A percentile compares a stretch with the other conserved stretches of the same genome.
phyloP scores from a whole-genome alignment of 2,329 filamentous ascomycete genomes.

The Cadophora sp. region DNA sequence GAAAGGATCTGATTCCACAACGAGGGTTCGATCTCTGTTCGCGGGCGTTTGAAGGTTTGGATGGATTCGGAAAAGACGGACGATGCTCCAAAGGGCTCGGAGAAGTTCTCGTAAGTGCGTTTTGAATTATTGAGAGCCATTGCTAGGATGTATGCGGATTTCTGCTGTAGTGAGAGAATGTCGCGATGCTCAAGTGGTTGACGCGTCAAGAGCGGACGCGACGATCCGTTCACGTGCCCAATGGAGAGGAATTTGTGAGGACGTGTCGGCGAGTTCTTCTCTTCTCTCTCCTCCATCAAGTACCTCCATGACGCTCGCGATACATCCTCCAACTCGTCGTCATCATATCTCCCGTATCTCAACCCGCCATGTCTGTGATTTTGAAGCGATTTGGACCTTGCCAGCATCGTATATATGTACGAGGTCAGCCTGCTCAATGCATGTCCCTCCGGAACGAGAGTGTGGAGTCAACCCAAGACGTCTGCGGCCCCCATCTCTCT shows the following conservation, averaged over 20 bases:
- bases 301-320: background rate
- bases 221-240: background rate
- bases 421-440: background rate
- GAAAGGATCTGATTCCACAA: conserved; percentile 21
- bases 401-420: conserved; percentile 4
- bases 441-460: background rate
- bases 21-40: background rate
- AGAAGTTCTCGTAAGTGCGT: conserved; percentile 16
- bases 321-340: conserved; percentile 2
- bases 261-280: background rate
- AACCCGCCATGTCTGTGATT: background rate
- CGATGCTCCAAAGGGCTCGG: background rate
- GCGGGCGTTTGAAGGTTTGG: conserved; percentile 12
- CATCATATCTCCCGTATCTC: background rate
- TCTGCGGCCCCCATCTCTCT: conserved; percentile 9
- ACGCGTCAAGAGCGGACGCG: conserved; percentile 3
- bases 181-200: conserved; percentile 1
- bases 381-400: conserved; percentile 11
- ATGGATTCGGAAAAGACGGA: conserved; percentile 2
- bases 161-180: background rate
- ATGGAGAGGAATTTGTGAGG: background rate
- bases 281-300: background rate
- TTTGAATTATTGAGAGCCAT: conserved; percentile 22
- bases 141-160: conserved; percentile 10
- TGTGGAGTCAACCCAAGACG: conserved; percentile 10